Conservation (phyloP, 305 asterid genomes). For the Fraxinus nigra region DNA sequence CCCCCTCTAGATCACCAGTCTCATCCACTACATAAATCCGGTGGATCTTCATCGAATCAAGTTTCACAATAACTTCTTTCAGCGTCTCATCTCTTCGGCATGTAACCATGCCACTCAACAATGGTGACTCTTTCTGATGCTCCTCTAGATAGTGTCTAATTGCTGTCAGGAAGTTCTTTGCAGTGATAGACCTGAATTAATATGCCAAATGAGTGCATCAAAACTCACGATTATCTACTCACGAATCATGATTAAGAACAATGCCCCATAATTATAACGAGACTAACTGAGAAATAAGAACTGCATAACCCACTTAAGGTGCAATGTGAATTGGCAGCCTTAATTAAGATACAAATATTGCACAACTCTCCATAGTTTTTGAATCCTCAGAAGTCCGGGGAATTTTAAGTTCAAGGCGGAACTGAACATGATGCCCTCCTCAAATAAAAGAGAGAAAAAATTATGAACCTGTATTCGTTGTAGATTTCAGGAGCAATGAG, state of each 20-base stretch:
- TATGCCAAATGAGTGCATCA: conserved; percentile 1
- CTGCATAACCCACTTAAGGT: background rate
- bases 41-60: conserved; percentile 72
- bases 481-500: conserved; percentile 88
- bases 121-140: conserved; percentile 42
- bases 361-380: background rate
- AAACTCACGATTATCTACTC: background rate
- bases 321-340: background rate
- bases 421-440: background rate
- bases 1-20: conserved; percentile 67
- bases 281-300: background rate
- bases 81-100: conserved; percentile 58
- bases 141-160: conserved; percentile 50
- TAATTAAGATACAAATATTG: background rate
- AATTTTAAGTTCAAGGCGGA: background rate
- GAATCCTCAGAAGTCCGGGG: background rate
- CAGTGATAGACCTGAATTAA: conserved; percentile 75
- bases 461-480: conserved; percentile 71
- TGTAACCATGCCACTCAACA: conserved; percentile 62
- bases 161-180: conserved; percentile 79
- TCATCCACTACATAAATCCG: conserved; percentile 74
- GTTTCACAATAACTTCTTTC: conserved; percentile 64
- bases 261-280: background rate
- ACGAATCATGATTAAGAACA: background rate
- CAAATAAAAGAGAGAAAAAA: background rate